phyloP scores from a whole-genome alignment of 768 basidiomycete species.

The Russula sp. region DNA sequence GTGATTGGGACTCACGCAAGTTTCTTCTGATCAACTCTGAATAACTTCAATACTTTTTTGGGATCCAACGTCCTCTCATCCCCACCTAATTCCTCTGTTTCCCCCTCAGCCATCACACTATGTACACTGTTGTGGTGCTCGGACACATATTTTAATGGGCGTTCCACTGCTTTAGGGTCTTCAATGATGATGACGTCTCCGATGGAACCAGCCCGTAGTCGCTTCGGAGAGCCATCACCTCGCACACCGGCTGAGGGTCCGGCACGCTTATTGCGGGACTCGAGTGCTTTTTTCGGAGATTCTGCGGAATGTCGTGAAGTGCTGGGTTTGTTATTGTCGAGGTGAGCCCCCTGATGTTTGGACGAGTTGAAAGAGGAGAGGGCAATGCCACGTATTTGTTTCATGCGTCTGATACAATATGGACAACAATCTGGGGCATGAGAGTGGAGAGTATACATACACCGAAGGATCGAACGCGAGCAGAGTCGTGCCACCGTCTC shows the following conservation, averaged over 20 bases:
- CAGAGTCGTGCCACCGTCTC: slow-evolving; percentile 50
- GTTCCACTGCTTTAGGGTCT: slow-evolving; percentile 24
- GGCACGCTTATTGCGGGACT: slow-evolving; percentile 1
- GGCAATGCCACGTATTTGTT: neutral
- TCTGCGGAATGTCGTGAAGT: neutral
- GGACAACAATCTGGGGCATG: neutral
- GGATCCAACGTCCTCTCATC: slow-evolving; percentile 25
- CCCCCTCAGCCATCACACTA: neutral
- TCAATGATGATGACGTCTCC: slow-evolving; percentile 24
- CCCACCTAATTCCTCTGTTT: neutral
- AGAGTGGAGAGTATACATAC: slow-evolving; percentile 32
- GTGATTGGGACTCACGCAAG: slow-evolving; percentile 35
- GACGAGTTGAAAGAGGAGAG: slow-evolving; percentile 6
- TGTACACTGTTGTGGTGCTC: slow-evolving; percentile 15
- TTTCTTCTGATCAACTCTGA: slow-evolving; percentile 39
- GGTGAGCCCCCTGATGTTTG: neutral
- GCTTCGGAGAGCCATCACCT: slow-evolving; percentile 12
- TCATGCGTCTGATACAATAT: slow-evolving; percentile 4
- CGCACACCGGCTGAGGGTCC: neutral
- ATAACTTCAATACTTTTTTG: slow-evolving; percentile 36
- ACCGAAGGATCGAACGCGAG: slow-evolving; percentile 72
- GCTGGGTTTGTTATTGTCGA: neutral
- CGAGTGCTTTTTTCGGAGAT: slow-evolving; percentile 4
- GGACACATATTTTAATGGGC: neutral
- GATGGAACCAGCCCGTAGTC: slow-evolving; percentile 5